phyloP scores from a whole-genome alignment of 306 rosid species.

The Corylus americana region DNA sequence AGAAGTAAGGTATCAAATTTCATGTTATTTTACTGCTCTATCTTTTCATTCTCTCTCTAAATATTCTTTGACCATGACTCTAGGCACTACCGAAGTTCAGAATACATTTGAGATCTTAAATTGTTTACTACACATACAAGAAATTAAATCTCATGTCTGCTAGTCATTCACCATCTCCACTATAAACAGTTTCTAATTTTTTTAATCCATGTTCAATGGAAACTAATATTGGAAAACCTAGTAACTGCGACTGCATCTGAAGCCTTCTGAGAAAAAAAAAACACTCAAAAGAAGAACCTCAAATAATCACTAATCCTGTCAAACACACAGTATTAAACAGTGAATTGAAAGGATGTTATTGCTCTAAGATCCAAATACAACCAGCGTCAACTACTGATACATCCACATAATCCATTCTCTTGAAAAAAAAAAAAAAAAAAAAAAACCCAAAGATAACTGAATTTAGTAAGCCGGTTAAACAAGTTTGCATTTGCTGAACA shows the following conservation, averaged over 20 bases:
- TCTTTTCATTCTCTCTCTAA: background rate
- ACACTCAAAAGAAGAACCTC: background rate
- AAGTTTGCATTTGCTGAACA: slow-evolving; percentile 29
- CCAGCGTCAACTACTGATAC: background rate
- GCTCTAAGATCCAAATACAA: background rate
- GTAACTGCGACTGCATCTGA: background rate
- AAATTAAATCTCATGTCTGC: background rate
- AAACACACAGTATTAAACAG: slow-evolving; percentile 7
- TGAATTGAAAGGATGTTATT: background rate
- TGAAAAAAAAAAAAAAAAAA: background rate
- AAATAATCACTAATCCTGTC: slow-evolving; percentile 7
- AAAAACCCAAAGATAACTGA: slow-evolving; percentile 7
- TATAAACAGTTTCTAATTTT: background rate
- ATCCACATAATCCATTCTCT: background rate
- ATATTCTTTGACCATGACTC: background rate
- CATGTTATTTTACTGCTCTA: background rate
- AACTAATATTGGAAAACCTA: background rate
- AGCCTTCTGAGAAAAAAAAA: background rate
- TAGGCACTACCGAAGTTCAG: background rate
- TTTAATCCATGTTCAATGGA: background rate
- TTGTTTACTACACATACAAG: background rate
- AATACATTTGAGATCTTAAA: background rate
- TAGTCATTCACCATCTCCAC: background rate
- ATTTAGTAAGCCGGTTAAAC: slow-evolving; percentile 18
- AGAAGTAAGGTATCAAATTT: background rate